Conservation (phyloP, 108 stramenopile genomes). For the Skeletonema potamos region DNA sequence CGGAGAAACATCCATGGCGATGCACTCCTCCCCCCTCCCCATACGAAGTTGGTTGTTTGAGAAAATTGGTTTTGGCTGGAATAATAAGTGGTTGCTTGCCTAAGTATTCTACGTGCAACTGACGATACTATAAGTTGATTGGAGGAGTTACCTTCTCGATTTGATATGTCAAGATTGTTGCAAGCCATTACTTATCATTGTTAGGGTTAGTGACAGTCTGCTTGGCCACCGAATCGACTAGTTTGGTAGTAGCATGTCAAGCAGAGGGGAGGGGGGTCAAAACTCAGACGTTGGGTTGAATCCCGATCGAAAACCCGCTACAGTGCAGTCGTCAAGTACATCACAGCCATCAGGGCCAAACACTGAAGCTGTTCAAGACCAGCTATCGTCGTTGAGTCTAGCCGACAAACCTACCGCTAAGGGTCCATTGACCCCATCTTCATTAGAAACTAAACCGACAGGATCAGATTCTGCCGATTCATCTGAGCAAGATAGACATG, state of each 20-base stretch:
- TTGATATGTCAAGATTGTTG: constrained; percentile 5
- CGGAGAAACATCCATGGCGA: not conserved
- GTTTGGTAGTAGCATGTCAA: constrained; percentile 16
- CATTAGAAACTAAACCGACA: constrained; percentile 28
- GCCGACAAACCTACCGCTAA: not conserved
- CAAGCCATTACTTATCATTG: not conserved
- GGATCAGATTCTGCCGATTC: constrained; percentile 25
- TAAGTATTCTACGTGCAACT: not conserved
- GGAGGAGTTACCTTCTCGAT: not conserved
- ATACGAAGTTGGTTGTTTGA: not conserved
- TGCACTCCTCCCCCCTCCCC: not conserved
- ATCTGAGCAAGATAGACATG: constrained; percentile 23
- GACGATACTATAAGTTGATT: not conserved
- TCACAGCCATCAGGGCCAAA: not conserved
- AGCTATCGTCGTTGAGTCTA: constrained; percentile 13
- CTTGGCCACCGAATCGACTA: not conserved
- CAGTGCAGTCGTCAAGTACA: constrained; percentile 10
- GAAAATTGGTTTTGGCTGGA: not conserved
- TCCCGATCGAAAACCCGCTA: constrained; percentile 7
- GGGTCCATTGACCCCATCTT: constrained; percentile 10
- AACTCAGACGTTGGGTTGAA: constrained; percentile 1
- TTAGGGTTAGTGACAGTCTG: not conserved
- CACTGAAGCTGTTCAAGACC: not conserved
- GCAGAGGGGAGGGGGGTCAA: constrained; percentile 24
- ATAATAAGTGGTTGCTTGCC: not conserved